Base-by-base conservation (phyloP, 495 filamentous ascomycete species). In the Cudoniella acicularis region DNA sequence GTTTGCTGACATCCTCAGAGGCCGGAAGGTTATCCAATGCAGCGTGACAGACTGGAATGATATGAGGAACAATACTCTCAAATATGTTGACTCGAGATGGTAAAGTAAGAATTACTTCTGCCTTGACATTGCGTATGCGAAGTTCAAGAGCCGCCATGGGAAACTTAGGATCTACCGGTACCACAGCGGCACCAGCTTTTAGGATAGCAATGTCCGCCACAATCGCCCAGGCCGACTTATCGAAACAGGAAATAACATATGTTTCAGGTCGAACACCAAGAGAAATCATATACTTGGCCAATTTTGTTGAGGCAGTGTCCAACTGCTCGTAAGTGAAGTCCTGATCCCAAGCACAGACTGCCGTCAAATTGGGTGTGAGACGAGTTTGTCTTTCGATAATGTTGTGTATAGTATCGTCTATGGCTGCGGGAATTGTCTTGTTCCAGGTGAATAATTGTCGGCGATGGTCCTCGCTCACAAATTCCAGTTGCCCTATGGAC, bases 171-270 rank as follows among this genome's bases (percentile, higher is more conserved):
- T 36, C 10, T 10, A 54, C 4, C 6, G 27, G 25, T 8, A 41
- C 27, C 10, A n/a, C 36, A 10, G 51, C 51, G 40, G 63, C 70
- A 2, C 75, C 75, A 1, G 72, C 69, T 30, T 68, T 67, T 49
- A 77, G 46, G 22, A 72, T 67, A 2, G 68, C 71, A 8, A 77
- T 59, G 47, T 74, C 69, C 9, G 36, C 36, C 9, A 78, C 69
- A 11, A 73, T 47, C 17, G 68, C 64, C 72, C 70, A 71, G 21
- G 63, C 65, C 3, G 75, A 78, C 60, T 80, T 80, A 40, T 78
- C 69, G 20, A 78, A 67, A 54, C 67, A 73, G 36, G 22, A 46
- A 11, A 40, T 27, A 6, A 55, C 36, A 10, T 27, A 20, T 10
- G 20, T 8, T 17, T 20, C 46, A n/a, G 46, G 46, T 8, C 46